phyloP scores from a whole-genome alignment of 2,329 filamentous ascomycete species.

The Clarireedia sp. region DNA sequence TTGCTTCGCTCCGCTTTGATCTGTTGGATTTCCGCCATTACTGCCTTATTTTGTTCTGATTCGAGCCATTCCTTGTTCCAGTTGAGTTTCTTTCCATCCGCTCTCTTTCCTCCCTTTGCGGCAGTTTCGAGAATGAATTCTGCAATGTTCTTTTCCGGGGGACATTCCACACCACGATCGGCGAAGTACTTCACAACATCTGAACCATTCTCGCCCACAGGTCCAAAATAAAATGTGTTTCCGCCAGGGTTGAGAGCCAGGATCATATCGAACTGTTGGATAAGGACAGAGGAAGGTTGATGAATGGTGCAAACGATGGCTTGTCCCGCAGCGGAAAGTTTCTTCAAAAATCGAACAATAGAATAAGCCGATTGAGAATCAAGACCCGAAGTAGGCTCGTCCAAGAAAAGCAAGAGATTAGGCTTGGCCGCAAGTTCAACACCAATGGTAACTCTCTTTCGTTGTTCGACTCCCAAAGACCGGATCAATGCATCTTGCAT shows the following conservation, averaged over 20 bases:
- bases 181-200: slow-evolving; percentile 62
- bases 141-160: slow-evolving; percentile 57
- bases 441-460: slow-evolving; percentile 65
- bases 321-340: slow-evolving; percentile 57
- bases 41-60: slow-evolving; percentile 50
- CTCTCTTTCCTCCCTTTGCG: slow-evolving; percentile 40
- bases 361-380: slow-evolving; percentile 62
- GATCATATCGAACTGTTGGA: slow-evolving; percentile 68
- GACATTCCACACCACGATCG: slow-evolving; percentile 56
- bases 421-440: slow-evolving; percentile 67
- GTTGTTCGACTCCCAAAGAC: slow-evolving; percentile 52
- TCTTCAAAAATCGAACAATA: slow-evolving; percentile 61
- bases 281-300: slow-evolving; percentile 60
- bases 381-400: slow-evolving; percentile 64
- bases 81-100: slow-evolving; percentile 50
- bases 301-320: slow-evolving; percentile 70
- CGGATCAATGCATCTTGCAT: slow-evolving; percentile 60
- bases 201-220: slow-evolving; percentile 58
- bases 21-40: slow-evolving; percentile 57
- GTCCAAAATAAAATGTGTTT: slow-evolving; percentile 65
- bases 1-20: slow-evolving; percentile 28
- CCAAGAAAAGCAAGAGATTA: slow-evolving; percentile 58
- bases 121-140: slow-evolving; percentile 61
- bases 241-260: slow-evolving; percentile 60
- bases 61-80: slow-evolving; percentile 71